Evolutionary conservation across 1,284 basidiomycete species (phyloP), one percentile per base, ranked within the genome.

Genomic region (Trichosporon faecale): DNA sequence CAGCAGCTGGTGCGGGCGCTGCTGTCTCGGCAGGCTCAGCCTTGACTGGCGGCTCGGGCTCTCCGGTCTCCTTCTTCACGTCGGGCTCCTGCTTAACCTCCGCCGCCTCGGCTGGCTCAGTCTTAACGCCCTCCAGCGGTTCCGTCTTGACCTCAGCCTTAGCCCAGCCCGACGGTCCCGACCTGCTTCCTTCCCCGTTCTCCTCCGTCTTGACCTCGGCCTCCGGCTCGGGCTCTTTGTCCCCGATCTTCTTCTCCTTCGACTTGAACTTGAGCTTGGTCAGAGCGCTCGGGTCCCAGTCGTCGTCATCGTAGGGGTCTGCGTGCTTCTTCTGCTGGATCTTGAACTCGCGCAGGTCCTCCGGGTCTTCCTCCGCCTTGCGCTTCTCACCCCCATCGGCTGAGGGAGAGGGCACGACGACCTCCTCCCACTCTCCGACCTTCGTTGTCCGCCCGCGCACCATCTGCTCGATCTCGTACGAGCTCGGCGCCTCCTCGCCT

Each of bases 351-450:
- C 74, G 79, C 5, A 66, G 69, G 61, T 81, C 77, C 7, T 73
- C 75, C 23, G 77, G 77, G 7, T 78, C 76, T n/a, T 70, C 75
- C 25, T 70, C 71, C 33, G 57, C 70, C 68, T 68, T 29, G 33
- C 35, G 40, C 64, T 57, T 64, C 11, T 33, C 29, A 21, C 29
- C 23, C 6, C 21, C 61, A 2, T 11, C 65, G 12, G 61, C 23
- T 7, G 37, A 11, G 1, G 68, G 57, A 6, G 25, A 18, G 40
- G 31, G 7, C 6, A 25, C 69, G n/a, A 67, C 68, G 9, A 97
- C 89, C 27, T 89, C 84, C 80, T 94, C 85, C 96, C 96, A 99
- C 74, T 90, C 87, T 1, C 96, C 95, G 0, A 89, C 91, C 8
- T 89, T 84, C 1, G 93, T 94, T 77, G 91, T 86, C 86, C 73